Evolutionary conservation across 129 eudicot genomes (phyloP), one percentile per base, ranked within the genome.

Genomic region (Flaveria sonorensis): DNA sequence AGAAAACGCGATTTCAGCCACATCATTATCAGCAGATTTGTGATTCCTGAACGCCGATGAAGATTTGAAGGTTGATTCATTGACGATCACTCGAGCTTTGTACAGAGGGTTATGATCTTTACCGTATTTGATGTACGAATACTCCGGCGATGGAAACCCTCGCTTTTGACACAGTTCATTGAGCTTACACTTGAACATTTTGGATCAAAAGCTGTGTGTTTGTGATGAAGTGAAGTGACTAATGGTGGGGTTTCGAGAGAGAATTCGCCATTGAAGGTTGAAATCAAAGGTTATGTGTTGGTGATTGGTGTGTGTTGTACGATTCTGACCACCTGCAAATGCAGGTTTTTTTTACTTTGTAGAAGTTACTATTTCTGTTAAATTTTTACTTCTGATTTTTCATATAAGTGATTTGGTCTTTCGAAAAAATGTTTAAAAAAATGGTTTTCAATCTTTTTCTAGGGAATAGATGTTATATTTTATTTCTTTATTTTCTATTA

Each of bases 161-260:
- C 12, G 6, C 4, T 75, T 62, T 32, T 75, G 71, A 40, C 79
- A 75, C 10, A 75, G 10, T 36, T 75, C 79, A 8, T 75, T 61
- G 32, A 75, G 39, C 71, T 75, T 26, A 26, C 61, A 15, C 48
- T 75, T 75, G n/a, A 16, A 62, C 79, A 74, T 74, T 61, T 69
- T 47, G 1, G 57, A 51, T 51, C 57, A 51, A 16, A 51, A 16
- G 1, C 0, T 51, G 57, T 15, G 57, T 51, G 57, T 16, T 51
- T 47, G 52, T 47, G 52, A 13, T 47, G n/a, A 47, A 47, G 47
- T 1, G 47, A 1, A 43, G 47, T 9, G 47, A 43, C 3, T 7
- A 36, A 36, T 36, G 47, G 47, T 8, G 47, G 10, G 47, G 9
- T 43, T 43, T 43, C 1, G 12, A 7, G 47, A 43, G 11, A 43